Percentiles rank a stretch among this genome's conserved stretches.
Conservation (phyloP, 2,329 filamentous ascomycete genomes). For the Monosporascus sp. region DNA sequence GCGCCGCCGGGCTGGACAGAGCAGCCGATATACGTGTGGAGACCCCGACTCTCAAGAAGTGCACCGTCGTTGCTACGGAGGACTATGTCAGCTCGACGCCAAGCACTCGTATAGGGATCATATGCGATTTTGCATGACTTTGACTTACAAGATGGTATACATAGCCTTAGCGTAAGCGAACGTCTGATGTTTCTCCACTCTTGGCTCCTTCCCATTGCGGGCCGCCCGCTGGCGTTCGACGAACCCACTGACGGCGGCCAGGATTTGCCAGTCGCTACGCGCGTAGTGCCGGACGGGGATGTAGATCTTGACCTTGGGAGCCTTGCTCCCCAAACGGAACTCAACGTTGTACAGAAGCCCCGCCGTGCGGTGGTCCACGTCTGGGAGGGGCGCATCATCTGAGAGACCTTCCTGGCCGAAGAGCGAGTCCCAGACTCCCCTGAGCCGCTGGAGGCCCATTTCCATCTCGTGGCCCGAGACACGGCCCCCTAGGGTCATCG, state of each 20-base stretch:
- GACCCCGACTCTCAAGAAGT: background rate
- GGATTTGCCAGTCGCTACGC: slow-evolving; percentile 1
- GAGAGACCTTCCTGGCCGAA: slow-evolving; percentile 10
- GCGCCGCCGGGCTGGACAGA: slow-evolving; percentile 1
- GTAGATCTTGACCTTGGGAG: slow-evolving; percentile 5
- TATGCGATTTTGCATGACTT: background rate
- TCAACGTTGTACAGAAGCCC: slow-evolving; percentile 11
- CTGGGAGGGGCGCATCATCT: slow-evolving; percentile 4
- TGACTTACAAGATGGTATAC: slow-evolving; percentile 6
- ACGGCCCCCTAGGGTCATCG: slow-evolving; percentile 17
- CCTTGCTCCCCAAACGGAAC: slow-evolving; percentile 3
- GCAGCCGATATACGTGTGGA: slow-evolving; percentile 4
- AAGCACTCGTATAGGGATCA: background rate
- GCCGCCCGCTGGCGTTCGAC: slow-evolving; percentile 1
- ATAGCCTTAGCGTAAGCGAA: slow-evolving; percentile 2
- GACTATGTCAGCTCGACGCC: background rate
- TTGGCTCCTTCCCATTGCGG: background rate
- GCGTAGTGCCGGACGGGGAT: slow-evolving; percentile 12
- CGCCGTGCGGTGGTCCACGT: slow-evolving; percentile 23
- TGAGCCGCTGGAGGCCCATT: slow-evolving; percentile 10
- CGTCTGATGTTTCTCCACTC: background rate
- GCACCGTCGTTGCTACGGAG: background rate
- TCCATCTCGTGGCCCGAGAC: slow-evolving; percentile 4
- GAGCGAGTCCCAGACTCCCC: slow-evolving; percentile 13
- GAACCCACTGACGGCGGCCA: background rate